These are phyloP conservation scores for Rhizopogon roseolus DNA, from an alignment of 768 basidiomycete species.

Conservation along the genomic window DNA sequence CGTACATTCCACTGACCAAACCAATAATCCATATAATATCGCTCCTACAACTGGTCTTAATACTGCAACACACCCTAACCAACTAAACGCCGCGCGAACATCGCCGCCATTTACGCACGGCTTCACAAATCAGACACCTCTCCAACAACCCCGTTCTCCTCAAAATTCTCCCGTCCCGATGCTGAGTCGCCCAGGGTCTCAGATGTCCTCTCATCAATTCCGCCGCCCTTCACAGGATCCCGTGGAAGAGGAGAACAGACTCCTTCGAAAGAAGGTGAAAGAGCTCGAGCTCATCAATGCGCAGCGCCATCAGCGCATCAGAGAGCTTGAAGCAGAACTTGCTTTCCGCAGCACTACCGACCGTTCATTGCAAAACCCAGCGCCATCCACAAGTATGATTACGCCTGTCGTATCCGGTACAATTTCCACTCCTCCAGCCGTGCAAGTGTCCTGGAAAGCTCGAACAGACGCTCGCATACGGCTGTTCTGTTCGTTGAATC, in stretches of 20 bases:
- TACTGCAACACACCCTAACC: conserved; percentile 14
- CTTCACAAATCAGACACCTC: conserved; percentile 3
- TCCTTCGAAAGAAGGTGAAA: conserved; percentile 51
- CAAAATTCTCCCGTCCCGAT: neutral
- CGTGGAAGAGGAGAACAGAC: conserved; percentile 46
- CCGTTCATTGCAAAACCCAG: conserved; percentile 1
- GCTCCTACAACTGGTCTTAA: conserved; percentile 14
- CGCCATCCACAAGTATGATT: conserved; percentile 14
- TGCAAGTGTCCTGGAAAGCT: conserved; percentile 58
- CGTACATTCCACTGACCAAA: conserved; percentile 18
- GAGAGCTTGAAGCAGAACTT: conserved; percentile 44
- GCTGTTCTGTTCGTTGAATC: conserved; percentile 75
- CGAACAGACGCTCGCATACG: conserved; percentile 71
- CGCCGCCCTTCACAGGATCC: conserved; percentile 20
- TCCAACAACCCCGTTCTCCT: conserved; percentile 1
- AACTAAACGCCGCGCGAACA: conserved; percentile 13
- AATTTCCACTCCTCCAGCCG: conserved; percentile 35
- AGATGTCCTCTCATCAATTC: conserved; percentile 21
- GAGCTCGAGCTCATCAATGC: conserved; percentile 62
- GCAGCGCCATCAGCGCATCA: conserved; percentile 41
- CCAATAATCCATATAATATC: conserved; percentile 12
- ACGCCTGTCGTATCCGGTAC: conserved; percentile 15
- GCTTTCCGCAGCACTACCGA: conserved; percentile 22
- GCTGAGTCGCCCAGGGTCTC: conserved; percentile 16
- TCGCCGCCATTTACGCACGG: conserved; percentile 2